Base-by-base conservation (phyloP, 2,329 filamentous ascomycete species). In the Sordariomycetes sp. region DNA sequence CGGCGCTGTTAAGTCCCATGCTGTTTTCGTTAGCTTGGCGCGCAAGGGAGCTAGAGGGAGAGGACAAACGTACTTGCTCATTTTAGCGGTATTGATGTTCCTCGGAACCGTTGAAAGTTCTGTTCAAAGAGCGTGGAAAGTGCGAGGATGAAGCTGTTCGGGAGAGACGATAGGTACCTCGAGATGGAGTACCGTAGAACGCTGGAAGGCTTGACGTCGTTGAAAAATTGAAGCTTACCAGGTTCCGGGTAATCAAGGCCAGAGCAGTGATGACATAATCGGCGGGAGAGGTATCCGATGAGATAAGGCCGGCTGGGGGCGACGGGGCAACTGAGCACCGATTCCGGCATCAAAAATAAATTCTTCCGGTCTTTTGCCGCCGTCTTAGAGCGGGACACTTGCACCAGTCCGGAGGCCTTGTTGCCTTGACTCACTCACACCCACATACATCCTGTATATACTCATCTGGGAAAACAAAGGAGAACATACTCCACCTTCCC, bases 1-100 rank as follows among this genome's bases (percentile, higher is more conserved):
- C 92, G 66, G 83, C 72, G 66, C 55, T 53, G 58, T 62, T 62
- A 60, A 58, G 53, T 60, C 24, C 58, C 57, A 55, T 52, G 59
- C 64, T 57, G 17, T 20, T 10, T 42, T 48, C 24, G 53, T 22
- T 50, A 54, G 22, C 34, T 48, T 24, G 13, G 13, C 45, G 17
- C 34, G 45, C 22, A 34, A 50, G 20, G 39, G 39, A n/a, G 17
- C 15, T 45, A 15, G 39, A 45, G 39, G 10, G 13, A 45, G 39
- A 17, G 15, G 13, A 34, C 13, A 24, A 24, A 32, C 51, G n/a
- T 20, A 52, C 51, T 52, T 52, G 39, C 17, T 45, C 39, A 45
- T 45, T 45, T 2, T 45, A 7, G 15, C 39, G 39, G 39, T n/a
- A 3, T 45, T 45, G 28, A 45, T 45, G 39, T 45, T 15, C 15